Conservation (phyloP, 148 eudicot genomes). For the Chenopodium quinoa region DNA sequence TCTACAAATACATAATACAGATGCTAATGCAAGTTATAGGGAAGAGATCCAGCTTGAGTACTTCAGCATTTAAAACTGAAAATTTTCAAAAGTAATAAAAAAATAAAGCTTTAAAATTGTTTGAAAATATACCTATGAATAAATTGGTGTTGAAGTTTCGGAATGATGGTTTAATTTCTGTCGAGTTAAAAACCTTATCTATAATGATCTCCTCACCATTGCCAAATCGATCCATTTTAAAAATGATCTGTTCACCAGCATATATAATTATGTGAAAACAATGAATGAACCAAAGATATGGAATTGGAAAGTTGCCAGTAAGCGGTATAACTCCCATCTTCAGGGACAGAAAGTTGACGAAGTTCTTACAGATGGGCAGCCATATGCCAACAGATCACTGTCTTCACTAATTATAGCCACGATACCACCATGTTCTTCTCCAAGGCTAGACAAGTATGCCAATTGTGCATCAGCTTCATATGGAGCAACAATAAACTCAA, state of each 20-base stretch:
- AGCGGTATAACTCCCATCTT: slow-evolving; percentile 7
- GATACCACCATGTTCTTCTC: slow-evolving; percentile 58
- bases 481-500: slow-evolving; percentile 81
- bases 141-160: slow-evolving; percentile 41
- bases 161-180: slow-evolving; percentile 53
- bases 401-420: slow-evolving; percentile 77
- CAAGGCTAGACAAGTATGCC: slow-evolving; percentile 63
- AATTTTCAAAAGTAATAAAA: not conserved
- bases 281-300: not conserved
- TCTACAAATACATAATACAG: not conserved
- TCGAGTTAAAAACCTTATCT: slow-evolving; percentile 52
- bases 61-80: not conserved
- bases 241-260: slow-evolving; percentile 46
- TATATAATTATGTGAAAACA: slow-evolving; percentile 19
- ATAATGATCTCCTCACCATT: slow-evolving; percentile 69
- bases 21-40: not conserved
- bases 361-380: slow-evolving; percentile 78
- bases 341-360: not conserved
- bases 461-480: slow-evolving; percentile 93
- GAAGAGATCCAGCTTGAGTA: not conserved
- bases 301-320: not conserved
- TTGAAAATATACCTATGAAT: slow-evolving; percentile 49
- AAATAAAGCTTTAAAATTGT: not conserved
- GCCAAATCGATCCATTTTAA: slow-evolving; percentile 83
- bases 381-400: slow-evolving; percentile 77